Evolutionary conservation across 2,329 filamentous ascomycete species (phyloP), one percentile per base, ranked within the genome.

Genomic region (Trichophyton simii): DNA sequence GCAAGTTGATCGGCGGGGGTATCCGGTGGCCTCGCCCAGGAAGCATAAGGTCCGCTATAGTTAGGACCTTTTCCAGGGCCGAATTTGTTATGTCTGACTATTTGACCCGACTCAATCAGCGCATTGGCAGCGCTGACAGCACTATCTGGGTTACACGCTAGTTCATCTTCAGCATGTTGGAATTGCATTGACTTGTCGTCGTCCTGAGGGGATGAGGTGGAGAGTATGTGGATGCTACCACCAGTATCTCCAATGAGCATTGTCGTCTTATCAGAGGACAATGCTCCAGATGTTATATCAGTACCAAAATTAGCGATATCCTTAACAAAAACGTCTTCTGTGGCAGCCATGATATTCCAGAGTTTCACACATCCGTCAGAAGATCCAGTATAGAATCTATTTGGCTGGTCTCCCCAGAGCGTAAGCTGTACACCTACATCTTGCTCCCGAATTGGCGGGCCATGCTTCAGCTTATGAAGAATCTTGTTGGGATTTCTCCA

Each of bases 391-490:
- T 82, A 84, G 6, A 86, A 74, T 1, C 81, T 74, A 6, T 76
- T 76, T n/a, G 76, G 72, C 4, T 76, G 76, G 3, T 77, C 70
- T 5, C 80, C 82, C 83, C 83, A 86, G 0, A 82, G 75, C 2
- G 82, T 75, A 64, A 84, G 79, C n/a, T 79, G 78, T 0, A 86
- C 77, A 0, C 83, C 83, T 5, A 81, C 81, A 64, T 86, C 83
- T 3, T 82, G 70, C 3, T 81, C 77, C 62, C 77, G 77, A 0
- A 83, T 66, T 0, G 82, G 78, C 0, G 69, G 66, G 0, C 78
- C 81, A 65, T 86, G 83, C 1, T 66, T 64, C 1, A 86, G 71
- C 7, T 68, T 70, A 61, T 82, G 80, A 0, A 85, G 68, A 9
- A 79, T 72, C 15, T 69, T 64, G 42, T 77, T 71, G 0, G 75